Base-by-base conservation (phyloP, 1,284 basidiomycete genomes). In the Lentinula novae-zelandiae region DNA sequence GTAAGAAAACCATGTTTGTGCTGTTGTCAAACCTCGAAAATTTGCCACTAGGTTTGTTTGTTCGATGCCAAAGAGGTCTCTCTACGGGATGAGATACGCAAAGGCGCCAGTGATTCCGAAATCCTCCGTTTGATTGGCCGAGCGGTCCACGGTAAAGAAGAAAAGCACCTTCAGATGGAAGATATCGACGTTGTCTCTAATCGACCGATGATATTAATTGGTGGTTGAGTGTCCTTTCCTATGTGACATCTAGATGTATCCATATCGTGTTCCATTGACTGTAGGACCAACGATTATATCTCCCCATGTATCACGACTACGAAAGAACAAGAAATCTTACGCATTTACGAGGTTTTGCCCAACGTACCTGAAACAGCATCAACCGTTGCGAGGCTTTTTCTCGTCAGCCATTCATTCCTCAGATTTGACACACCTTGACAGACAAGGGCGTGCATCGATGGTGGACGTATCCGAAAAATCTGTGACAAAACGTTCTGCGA, bases 201-300 rank as follows among this genome's bases (percentile, higher is more conserved):
- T 76, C 80, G 92, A 62, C 90, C 91, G 13, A 95, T 95, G 92
- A 95, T 95, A 66, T 78, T 93, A 63, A 96, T 95, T 74, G 94
- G 93, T 75, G 89, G 89, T 87, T 91, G 81, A 89, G 82, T 84
- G 70, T 70, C 63, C 67, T 73, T 75, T 67, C 68, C 66, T 67
- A 61, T 60, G 63, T 63, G 71, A 68, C 67, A 67, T 55, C 7
- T 55, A 60, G 31, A 49, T 60, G 54, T 36, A 39, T 57, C 57
- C 10, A 46, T 58, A 52, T 22, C 27, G n/a, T 55, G 17, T 34
- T 53, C 31, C 58, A 49, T 65, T 64, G 53, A 44, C 38, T 58
- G 48, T 59, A 58, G 56, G 60, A 48, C 31, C 52, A 46, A 34
- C 51, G 33, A 42, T 56, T 10, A 44, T 34, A 6, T 33, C 46